Base-by-base conservation (phyloP, 2,329 filamentous ascomycete species). In the Sarocladium brachiariae region DNA sequence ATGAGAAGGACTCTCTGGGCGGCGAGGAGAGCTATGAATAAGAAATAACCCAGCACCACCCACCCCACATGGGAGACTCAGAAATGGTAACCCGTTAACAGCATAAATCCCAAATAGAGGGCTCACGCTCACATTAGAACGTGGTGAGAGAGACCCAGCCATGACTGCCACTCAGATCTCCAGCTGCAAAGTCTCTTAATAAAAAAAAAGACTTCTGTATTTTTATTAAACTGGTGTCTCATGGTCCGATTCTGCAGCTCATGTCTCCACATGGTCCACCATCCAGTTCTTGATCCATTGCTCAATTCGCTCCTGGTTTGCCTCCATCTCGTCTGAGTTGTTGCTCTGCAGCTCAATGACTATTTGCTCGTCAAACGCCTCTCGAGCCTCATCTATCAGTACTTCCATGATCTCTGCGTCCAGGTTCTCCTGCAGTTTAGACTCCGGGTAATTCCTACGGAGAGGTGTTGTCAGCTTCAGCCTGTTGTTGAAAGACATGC, bases 331-430 rank as follows among this genome's bases (percentile, higher is more conserved):
- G 49, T 91, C 86, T 2, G 83, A 77, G 50, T 78, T 79, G 64
- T 95, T 86, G 68, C 92, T 97, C 61, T 74, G 81, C 61, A 99
- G 71, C 68, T 96, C 90, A 23, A 97, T 87, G 33, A 99, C 86
- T 58, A 95, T 88, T 63, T 93, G 83, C 66, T 87, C 81, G 50
- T 89, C 87, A 62, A 92, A 99, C 10, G 86, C 81, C 56, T 96
- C 91, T 53, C 83, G 76, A 27, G 93, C 93, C 72, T 99, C 93
- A 58, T 96, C 86, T 18, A 95, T 74, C 51, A 99, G 72, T 23
- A 97, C 89, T 63, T 96, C 87, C 84, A 99, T 97, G 63, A 99
- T 97, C 72, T 99, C 93, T 25, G 89, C 87, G 67, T 99, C 93
- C 53, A 99, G 74, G 64, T 99, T 99, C 68, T 97, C 93, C 66